These are phyloP conservation scores for Starmerella davenportii DNA, from an alignment of 805 yeast species.

Conservation along the genomic window DNA sequence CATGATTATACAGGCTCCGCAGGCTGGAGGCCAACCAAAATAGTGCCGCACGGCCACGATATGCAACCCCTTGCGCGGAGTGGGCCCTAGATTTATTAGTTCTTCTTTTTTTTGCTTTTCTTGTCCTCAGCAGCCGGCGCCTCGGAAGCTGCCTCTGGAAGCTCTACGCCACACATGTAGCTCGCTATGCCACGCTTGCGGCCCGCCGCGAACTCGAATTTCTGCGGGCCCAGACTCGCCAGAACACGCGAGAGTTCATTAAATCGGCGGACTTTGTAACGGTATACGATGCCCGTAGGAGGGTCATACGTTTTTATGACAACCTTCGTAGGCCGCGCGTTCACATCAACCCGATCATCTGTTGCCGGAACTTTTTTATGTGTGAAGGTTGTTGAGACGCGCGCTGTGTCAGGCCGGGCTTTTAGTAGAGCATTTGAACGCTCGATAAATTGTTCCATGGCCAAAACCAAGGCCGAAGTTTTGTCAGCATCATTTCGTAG, in stretches of 20 bases:
- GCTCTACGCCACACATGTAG: slow-evolving; percentile 19
- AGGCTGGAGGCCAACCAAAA: too few species aligned
- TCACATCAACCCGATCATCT: slow-evolving; percentile 18
- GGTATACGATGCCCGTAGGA: slow-evolving; percentile 41
- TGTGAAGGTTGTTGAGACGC: slow-evolving; percentile 24
- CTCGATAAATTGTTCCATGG: slow-evolving; percentile 28
- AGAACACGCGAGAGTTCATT: slow-evolving; percentile 61
- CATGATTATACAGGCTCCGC: too few species aligned
- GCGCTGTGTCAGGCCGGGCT: slow-evolving; percentile 27
- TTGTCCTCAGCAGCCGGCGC: slow-evolving; percentile 5
- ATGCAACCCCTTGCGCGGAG: too few species aligned
- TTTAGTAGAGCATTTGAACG: slow-evolving; percentile 27
- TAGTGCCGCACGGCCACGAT: too few species aligned
- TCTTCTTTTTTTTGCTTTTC: slow-evolving; percentile 16
- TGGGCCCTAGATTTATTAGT: too few species aligned
- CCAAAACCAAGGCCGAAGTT: too few species aligned
- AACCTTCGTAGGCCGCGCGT: slow-evolving; percentile 21
- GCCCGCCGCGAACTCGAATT: slow-evolving; percentile 15
- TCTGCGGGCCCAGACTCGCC: slow-evolving; percentile 43
- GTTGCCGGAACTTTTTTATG: slow-evolving; percentile 18
- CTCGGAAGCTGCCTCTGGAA: slow-evolving; percentile 9
- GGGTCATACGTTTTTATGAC: slow-evolving; percentile 51
- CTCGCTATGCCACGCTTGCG: slow-evolving; percentile 20
- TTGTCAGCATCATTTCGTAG: too few species aligned
- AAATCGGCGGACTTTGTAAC: slow-evolving; percentile 37